phyloP scores from a whole-genome alignment of 148 eudicot genomes.

The Dianthus caryophyllus region DNA sequence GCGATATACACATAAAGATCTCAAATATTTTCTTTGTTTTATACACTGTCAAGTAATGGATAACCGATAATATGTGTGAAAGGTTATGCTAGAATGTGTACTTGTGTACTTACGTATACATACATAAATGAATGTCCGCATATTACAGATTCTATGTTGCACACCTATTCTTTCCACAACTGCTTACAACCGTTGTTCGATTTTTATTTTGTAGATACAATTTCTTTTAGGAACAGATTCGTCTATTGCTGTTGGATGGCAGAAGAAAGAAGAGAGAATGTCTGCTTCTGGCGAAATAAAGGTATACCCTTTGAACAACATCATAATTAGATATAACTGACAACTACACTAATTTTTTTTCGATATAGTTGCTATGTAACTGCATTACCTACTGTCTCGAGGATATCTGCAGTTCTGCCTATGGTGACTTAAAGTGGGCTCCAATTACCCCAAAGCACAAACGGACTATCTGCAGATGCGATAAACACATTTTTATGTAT shows the following conservation, averaged over 20 bases:
- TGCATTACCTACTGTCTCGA: not conserved
- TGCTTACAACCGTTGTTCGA: conserved; percentile 12
- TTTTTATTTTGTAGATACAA: conserved; percentile 56
- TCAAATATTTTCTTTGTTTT: not conserved
- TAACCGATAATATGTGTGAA: not conserved
- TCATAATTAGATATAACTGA: too few relatives aligned
- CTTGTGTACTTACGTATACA: not conserved
- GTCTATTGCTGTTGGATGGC: conserved; percentile 88
- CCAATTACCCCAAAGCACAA: too few relatives aligned
- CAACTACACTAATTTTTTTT: not conserved
- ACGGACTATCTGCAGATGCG: too few relatives aligned
- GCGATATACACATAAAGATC: not conserved
- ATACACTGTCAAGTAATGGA: not conserved
- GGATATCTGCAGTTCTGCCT: too few relatives aligned
- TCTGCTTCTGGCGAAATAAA: conserved; percentile 84
- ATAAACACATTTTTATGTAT: not conserved
- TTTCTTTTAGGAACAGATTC: conserved; percentile 77
- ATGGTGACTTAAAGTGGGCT: too few relatives aligned
- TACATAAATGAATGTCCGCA: not conserved
- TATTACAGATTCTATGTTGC: not conserved
- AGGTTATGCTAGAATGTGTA: not conserved
- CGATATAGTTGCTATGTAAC: not conserved
- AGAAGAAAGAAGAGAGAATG: conserved; percentile 74
- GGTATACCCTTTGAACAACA: conserved; percentile 49
- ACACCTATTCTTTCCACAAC: not conserved